Conservation (phyloP, 2,329 filamentous ascomycete species). For the Talaromyces sp. region DNA sequence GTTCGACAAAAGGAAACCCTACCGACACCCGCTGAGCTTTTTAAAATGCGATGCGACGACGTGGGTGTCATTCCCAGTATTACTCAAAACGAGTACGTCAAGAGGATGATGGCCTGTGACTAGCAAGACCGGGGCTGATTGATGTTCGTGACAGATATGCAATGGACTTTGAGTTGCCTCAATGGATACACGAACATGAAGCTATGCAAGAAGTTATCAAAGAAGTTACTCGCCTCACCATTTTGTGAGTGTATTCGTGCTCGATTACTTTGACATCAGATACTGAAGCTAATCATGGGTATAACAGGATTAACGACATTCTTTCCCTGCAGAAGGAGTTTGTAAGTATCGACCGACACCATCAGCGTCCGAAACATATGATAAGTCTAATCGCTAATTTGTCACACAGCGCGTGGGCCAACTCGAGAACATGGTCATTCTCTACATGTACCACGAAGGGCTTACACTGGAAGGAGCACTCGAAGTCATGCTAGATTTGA, state of each 20-base stretch:
- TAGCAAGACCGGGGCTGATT: not conserved
- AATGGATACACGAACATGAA: conserved; percentile 7
- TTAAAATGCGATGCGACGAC: conserved; percentile 5
- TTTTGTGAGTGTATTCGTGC: not conserved
- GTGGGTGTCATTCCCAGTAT: conserved; percentile 8
- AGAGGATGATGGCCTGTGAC: not conserved
- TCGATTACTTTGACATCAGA: not conserved
- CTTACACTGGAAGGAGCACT: conserved; percentile 6
- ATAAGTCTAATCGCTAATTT: not conserved
- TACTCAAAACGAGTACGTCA: conserved; percentile 6
- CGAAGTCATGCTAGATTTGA: conserved; percentile 7
- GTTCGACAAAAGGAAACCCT: not conserved
- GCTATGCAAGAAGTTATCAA: conserved; percentile 7
- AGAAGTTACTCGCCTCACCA: not conserved
- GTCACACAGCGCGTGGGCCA: not conserved
- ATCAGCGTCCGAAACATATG: not conserved
- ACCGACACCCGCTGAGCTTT: conserved; percentile 5
- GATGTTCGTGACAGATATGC: not conserved
- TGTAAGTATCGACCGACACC: not conserved
- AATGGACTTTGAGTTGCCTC: conserved; percentile 8
- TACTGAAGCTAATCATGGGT: not conserved
- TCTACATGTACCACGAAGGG: conserved; percentile 9
- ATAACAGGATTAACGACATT: conserved; percentile 4
- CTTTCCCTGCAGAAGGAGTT: conserved; percentile 3
- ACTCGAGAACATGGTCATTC: conserved; percentile 8